phyloP scores from a whole-genome alignment of 2,329 filamentous ascomycete species.

The Botrytis fabae region DNA sequence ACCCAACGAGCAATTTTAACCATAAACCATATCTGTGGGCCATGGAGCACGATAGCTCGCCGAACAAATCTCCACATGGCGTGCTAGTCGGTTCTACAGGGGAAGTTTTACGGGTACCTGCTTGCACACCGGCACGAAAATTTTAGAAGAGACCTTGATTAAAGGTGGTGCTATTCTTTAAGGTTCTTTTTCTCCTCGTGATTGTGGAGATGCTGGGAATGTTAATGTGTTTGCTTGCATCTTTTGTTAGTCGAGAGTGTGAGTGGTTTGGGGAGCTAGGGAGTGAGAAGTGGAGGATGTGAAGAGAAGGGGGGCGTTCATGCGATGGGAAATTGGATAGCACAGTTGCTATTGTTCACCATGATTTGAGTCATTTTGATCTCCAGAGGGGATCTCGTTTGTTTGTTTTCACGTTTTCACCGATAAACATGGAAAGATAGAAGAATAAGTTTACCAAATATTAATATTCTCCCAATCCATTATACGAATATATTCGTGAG shows the following conservation, averaged over 20 bases:
- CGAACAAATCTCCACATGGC: slow-evolving; percentile 2
- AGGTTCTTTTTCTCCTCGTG: slow-evolving; percentile 1
- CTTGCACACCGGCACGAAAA: neutral
- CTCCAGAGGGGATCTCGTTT: neutral
- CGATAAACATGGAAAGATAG: neutral
- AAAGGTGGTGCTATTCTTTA: neutral
- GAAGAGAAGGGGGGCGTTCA: neutral
- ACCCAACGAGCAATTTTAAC: neutral
- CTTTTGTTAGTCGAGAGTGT: neutral
- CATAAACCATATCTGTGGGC: neutral
- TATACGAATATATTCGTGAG: neutral
- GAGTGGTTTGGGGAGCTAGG: neutral
- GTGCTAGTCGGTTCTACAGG: neutral
- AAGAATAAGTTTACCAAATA: neutral
- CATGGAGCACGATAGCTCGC: neutral
- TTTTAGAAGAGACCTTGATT: neutral
- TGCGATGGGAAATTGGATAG: neutral
- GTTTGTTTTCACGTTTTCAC: neutral
- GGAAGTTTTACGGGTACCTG: slow-evolving; percentile 2
- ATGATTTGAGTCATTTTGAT: neutral
- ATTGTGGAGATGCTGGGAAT: neutral
- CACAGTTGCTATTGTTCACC: neutral
- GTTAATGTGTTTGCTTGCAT: neutral
- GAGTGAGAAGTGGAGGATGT: neutral
- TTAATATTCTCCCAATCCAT: slow-evolving; percentile 8